phyloP scores from a whole-genome alignment of 805 yeast genomes.

The Candida stauntonica region DNA sequence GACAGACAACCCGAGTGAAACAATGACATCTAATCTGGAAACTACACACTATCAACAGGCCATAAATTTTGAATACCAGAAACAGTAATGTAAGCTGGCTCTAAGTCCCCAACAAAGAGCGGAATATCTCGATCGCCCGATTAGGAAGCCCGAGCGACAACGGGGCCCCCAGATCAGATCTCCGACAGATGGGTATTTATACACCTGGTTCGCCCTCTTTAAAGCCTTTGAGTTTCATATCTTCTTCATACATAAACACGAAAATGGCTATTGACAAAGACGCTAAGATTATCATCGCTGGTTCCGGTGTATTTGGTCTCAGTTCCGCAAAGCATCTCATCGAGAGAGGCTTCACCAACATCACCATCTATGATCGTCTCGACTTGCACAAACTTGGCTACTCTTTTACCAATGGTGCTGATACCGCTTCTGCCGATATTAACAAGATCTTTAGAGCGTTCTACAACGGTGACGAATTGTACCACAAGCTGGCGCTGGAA shows the following conservation, averaged over 20 bases:
- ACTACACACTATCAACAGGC: neutral
- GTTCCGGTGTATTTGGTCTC: constrained; percentile 49
- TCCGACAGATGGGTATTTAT: neutral
- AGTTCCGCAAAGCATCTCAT: constrained; percentile 41
- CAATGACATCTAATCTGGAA: too few species aligned
- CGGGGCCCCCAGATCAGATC: neutral
- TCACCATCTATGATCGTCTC: constrained; percentile 36
- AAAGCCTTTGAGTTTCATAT: neutral
- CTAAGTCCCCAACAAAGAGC: too few species aligned
- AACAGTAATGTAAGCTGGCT: too few species aligned
- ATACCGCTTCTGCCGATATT: constrained; percentile 38
- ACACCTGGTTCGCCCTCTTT: neutral
- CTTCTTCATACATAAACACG: neutral
- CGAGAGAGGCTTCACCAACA: constrained; percentile 33
- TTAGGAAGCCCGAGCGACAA: constrained; percentile 4
- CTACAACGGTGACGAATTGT: constrained; percentile 34
- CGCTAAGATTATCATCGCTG: constrained; percentile 36
- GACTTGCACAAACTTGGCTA: constrained; percentile 28
- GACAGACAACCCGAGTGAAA: too few species aligned
- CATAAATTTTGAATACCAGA: neutral
- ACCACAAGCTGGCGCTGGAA: constrained; percentile 25
- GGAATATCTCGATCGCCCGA: too few species aligned
- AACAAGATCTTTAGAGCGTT: constrained; percentile 37
- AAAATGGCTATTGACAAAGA: constrained; percentile 1
- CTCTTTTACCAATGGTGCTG: constrained; percentile 34